Percentiles rank a stretch among this genome's conserved stretches.
Evolutionary conservation across 2,329 filamentous ascomycete species (phyloP).

Genomic region (Cercospora sp.): DNA sequence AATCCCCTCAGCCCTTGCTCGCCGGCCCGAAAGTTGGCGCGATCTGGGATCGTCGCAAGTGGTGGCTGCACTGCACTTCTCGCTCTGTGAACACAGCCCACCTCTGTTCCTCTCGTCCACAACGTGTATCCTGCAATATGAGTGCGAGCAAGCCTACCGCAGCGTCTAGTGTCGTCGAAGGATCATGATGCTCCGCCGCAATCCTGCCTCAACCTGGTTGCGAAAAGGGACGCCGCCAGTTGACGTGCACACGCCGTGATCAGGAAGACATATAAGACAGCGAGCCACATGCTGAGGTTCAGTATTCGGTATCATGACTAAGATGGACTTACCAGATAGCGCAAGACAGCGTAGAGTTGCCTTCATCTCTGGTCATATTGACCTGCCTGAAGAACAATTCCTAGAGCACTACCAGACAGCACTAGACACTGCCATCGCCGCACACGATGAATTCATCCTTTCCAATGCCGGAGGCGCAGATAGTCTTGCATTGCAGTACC

Average conservation of each 20-base stretch:
- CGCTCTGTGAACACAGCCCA: not conserved
- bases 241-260: not conserved
- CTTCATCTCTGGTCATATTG: constrained; percentile 15
- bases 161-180: not conserved
- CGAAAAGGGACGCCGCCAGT: not conserved
- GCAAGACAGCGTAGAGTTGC: not conserved
- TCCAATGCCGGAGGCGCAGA: constrained; percentile 9
- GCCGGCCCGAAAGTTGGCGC: not conserved
- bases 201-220: not conserved
- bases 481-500: constrained; percentile 2
- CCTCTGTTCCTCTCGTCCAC: not conserved
- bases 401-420: not conserved
- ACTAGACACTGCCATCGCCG: not conserved
- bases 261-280: not conserved
- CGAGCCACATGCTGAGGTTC: not conserved
- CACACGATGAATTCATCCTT: constrained; percentile 5
- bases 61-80: not conserved
- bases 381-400: constrained; percentile 10
- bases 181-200: not conserved
- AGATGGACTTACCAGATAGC: not conserved
- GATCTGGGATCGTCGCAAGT: not conserved
- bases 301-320: not conserved
- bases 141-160: not conserved
- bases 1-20: not conserved
- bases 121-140: not conserved